These are phyloP conservation scores for Vitis amurensis DNA, from an alignment of 164 flowering plant species.

Conservation along the genomic window DNA sequence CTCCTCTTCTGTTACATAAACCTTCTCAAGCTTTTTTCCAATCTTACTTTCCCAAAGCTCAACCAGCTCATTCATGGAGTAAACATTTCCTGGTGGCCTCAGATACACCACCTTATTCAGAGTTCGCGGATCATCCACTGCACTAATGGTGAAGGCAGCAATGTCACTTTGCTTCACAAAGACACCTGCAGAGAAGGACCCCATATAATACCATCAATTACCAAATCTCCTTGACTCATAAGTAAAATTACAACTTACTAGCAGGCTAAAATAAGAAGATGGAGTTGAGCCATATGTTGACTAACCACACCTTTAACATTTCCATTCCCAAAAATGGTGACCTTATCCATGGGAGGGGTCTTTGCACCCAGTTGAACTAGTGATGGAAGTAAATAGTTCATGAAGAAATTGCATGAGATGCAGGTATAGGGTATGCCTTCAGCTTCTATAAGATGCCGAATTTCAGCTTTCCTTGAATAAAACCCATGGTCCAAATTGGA, in stretches of 20 bases:
- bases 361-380: slow-evolving; percentile 69
- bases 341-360: slow-evolving; percentile 73
- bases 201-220: not conserved
- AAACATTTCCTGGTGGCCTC: slow-evolving; percentile 83
- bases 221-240: not conserved
- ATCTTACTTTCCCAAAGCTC: slow-evolving; percentile 82
- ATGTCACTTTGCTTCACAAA: slow-evolving; percentile 75
- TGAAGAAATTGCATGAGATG: slow-evolving; percentile 69
- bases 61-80: slow-evolving; percentile 79
- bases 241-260: not conserved
- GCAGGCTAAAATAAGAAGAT: not conserved
- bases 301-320: slow-evolving; percentile 58
- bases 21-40: slow-evolving; percentile 62
- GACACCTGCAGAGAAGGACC: slow-evolving; percentile 45
- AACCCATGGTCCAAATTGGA: slow-evolving; percentile 45
- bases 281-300: not conserved
- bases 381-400: slow-evolving; percentile 72
- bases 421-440: slow-evolving; percentile 74
- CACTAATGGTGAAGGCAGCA: slow-evolving; percentile 70
- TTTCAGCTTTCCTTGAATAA: slow-evolving; percentile 66
- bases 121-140: slow-evolving; percentile 80
- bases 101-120: slow-evolving; percentile 64
- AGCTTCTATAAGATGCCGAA: slow-evolving; percentile 61
- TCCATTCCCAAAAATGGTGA: slow-evolving; percentile 75
- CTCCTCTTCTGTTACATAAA: slow-evolving; percentile 54